These are phyloP conservation scores for Aspergillus sp. DNA, from an alignment of 2,329 filamentous ascomycete species.

Conservation along the genomic window DNA sequence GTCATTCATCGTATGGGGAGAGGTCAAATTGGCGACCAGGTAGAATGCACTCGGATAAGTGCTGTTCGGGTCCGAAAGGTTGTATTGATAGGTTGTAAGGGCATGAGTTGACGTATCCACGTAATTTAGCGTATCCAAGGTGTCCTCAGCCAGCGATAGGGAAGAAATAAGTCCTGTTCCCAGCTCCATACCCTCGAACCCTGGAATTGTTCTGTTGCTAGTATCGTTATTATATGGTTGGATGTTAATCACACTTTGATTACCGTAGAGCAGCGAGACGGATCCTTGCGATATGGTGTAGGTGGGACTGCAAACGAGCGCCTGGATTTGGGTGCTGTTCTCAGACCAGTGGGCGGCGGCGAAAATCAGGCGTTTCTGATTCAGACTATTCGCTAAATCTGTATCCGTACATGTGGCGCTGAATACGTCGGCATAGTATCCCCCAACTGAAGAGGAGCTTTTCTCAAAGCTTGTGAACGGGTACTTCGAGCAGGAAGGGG, in stretches of 20 bases:
- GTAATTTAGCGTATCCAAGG: neutral
- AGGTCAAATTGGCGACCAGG: conserved; percentile 7
- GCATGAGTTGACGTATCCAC: neutral
- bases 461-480: neutral
- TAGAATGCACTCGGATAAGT: conserved; percentile 6
- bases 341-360: conserved; percentile 10
- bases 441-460: neutral
- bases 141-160: neutral
- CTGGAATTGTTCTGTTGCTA: neutral
- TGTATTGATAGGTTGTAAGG: neutral
- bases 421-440: conserved; percentile 2
- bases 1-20: neutral
- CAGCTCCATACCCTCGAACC: neutral
- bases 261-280: conserved; percentile 6
- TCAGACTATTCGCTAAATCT: neutral
- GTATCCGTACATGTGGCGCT: conserved; percentile 1
- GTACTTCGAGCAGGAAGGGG: neutral
- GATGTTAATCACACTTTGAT: conserved; percentile 9
- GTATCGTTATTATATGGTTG: neutral
- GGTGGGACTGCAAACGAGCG: conserved; percentile 6
- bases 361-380: neutral
- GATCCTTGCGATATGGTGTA: conserved; percentile 4
- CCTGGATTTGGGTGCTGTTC: neutral
- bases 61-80: neutral
- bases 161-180: conserved; percentile 1